A percentile compares a stretch with the other conserved stretches of the same genome.
These are phyloP conservation scores for Roridomyces roridus DNA, from an alignment of 768 basidiomycete species.

Conservation along the genomic window DNA sequence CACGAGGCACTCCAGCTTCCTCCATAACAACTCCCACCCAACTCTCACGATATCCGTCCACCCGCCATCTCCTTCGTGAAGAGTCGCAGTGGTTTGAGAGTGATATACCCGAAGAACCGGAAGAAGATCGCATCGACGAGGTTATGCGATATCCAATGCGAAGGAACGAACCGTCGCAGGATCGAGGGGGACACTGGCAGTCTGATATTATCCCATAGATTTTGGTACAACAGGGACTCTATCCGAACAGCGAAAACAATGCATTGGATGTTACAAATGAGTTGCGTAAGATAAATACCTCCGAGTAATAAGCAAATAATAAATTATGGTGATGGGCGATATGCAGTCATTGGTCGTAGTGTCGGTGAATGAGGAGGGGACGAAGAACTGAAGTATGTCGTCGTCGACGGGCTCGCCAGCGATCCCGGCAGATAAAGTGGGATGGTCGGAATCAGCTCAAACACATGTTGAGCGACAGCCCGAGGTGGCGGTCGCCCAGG, in stretches of 20 bases:
- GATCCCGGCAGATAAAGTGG: slow-evolving; percentile 65
- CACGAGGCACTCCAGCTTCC: slow-evolving; percentile 7
- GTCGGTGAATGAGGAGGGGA: slow-evolving; percentile 22
- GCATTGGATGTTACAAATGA: slow-evolving; percentile 19
- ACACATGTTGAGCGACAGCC: slow-evolving; percentile 73
- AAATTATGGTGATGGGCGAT: slow-evolving; percentile 13
- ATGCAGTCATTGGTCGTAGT: slow-evolving; percentile 16
- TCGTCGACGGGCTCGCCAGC: slow-evolving; percentile 25
- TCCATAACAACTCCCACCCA: not conserved
- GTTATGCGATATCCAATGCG: slow-evolving; percentile 21
- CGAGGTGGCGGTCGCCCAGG: slow-evolving; percentile 47
- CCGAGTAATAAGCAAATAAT: slow-evolving; percentile 7
- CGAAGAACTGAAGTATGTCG: slow-evolving; percentile 24
- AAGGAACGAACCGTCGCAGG: slow-evolving; percentile 3
- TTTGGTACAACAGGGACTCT: too few species aligned
- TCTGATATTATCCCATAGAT: too few species aligned
- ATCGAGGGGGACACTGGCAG: slow-evolving; percentile 10
- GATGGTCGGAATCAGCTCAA: slow-evolving; percentile 80
- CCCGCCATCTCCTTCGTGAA: slow-evolving; percentile 7
- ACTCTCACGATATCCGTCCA: slow-evolving; percentile 6
- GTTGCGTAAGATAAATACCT: slow-evolving; percentile 3
- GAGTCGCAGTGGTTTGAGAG: slow-evolving; percentile 17
- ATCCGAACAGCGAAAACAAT: not conserved
- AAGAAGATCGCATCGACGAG: slow-evolving; percentile 15
- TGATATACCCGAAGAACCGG: slow-evolving; percentile 6